These are phyloP conservation scores for Suillus sp. DNA, from an alignment of 768 basidiomycete genomes.

Conservation along the genomic window DNA sequence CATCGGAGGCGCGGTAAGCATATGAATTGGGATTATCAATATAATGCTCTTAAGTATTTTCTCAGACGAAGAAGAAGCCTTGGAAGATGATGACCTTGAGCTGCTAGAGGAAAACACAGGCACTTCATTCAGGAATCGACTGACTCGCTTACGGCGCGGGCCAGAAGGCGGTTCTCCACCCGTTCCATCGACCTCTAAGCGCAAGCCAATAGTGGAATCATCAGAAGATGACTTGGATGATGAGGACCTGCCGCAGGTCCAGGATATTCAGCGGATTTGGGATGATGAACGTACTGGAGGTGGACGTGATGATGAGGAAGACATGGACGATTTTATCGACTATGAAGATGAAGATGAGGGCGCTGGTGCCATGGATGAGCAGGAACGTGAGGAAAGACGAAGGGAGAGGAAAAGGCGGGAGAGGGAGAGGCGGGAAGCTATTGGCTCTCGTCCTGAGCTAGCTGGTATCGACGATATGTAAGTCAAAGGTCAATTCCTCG, in stretches of 20 bases:
- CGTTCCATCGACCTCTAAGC: slow-evolving; percentile 59
- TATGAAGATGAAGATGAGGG: slow-evolving; percentile 82
- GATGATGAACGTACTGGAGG: slow-evolving; percentile 67
- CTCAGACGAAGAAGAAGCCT: slow-evolving; percentile 59
- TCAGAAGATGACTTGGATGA: slow-evolving; percentile 76
- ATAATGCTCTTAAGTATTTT: slow-evolving; percentile 19
- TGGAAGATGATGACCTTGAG: slow-evolving; percentile 91
- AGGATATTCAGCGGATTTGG: slow-evolving; percentile 70
- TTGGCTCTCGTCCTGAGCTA: slow-evolving; percentile 66
- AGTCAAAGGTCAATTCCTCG: slow-evolving; percentile 33
- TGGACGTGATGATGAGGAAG: slow-evolving; percentile 56
- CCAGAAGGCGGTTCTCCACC: slow-evolving; percentile 73
- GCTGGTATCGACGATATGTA: slow-evolving; percentile 84
- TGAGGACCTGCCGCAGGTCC: slow-evolving; percentile 53
- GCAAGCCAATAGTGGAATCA: slow-evolving; percentile 62
- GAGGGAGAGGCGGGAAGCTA: slow-evolving; percentile 64
- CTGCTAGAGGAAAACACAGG: slow-evolving; percentile 85
- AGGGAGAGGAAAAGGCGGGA: slow-evolving; percentile 65
- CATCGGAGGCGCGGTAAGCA: slow-evolving; percentile 55
- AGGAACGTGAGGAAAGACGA: slow-evolving; percentile 73
- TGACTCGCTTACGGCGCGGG: slow-evolving; percentile 76
- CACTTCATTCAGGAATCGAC: slow-evolving; percentile 67
- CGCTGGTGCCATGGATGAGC: slow-evolving; percentile 75
- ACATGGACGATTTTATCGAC: slow-evolving; percentile 76
- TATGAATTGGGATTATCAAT: slow-evolving; percentile 16